A percentile compares a stretch with the other conserved stretches of the same genome.
Conservation (phyloP, 495 filamentous ascomycete genomes). For the Neurospora sp. region DNA sequence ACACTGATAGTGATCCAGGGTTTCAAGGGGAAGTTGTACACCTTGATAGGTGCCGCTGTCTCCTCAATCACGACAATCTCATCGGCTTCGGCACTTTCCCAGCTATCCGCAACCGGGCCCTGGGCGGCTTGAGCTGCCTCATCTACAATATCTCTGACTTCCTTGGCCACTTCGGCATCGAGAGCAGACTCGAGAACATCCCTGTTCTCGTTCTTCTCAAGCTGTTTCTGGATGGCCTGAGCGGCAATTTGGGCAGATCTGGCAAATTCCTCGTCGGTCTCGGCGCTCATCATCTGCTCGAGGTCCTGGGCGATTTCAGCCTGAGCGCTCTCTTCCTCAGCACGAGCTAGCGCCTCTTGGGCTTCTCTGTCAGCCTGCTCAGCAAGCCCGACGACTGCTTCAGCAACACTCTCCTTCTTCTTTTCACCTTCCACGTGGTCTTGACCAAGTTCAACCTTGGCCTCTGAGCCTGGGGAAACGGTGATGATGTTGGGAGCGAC, state of each 20-base stretch:
- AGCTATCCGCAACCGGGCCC: conserved; percentile 54
- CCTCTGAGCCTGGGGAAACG: conserved; percentile 12
- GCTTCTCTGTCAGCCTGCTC: conserved; percentile 59
- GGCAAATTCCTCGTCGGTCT: conserved; percentile 36
- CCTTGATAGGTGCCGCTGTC: conserved; percentile 52
- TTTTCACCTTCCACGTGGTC: conserved; percentile 16
- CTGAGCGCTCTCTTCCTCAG: conserved; percentile 39
- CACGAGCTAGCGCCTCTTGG: conserved; percentile 52
- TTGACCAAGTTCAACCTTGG: conserved; percentile 2
- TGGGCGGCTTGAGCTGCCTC: conserved; percentile 38
- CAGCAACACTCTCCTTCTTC: conserved; percentile 56
- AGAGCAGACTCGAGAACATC: conserved; percentile 41
- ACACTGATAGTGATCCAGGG: conserved; percentile 78
- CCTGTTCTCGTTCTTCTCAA: conserved; percentile 44
- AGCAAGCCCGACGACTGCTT: conserved; percentile 60
- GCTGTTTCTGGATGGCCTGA: conserved; percentile 44
- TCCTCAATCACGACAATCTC: conserved; percentile 67
- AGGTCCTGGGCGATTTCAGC: conserved; percentile 36
- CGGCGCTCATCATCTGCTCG: conserved; percentile 30
- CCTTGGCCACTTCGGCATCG: conserved; percentile 41
- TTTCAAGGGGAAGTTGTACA: conserved; percentile 91
- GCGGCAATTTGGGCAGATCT: conserved; percentile 35
- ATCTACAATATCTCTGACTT: conserved; percentile 47
- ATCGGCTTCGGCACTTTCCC: conserved; percentile 64
- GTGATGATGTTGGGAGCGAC: neutral